Evolutionary conservation across 1,284 basidiomycete genomes (phyloP), one percentile per base, ranked within the genome.

Genomic region (Mycosarcoma maydis): DNA sequence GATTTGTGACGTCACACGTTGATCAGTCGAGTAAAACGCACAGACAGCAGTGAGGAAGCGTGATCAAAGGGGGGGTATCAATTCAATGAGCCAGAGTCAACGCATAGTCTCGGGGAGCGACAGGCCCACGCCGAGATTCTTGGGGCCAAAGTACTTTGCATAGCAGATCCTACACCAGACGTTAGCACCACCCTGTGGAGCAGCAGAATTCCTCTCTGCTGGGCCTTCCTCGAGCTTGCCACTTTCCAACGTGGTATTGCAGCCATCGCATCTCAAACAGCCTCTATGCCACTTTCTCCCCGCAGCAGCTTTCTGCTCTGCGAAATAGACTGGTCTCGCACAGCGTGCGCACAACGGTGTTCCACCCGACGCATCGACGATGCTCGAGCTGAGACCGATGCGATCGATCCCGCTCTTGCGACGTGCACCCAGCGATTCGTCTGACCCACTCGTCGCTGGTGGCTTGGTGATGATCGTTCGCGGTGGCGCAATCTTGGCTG

Each of bases 281-380:
- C 50, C 72, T 16, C 78, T 50, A 47, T 81, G 80, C 80, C 80
- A 81, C 39, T 72, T 75, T 3, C 77, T 47, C 0, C 74, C 76
- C 3, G 76, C 75, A 3, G 76, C 79, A 10, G 71, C 69, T 32
- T 69, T 72, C 46, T 81, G 78, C 42, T 81, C 79, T 17, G 79
- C 79, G 65, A 81, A 81, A 52, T 81, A 81, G 17, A 80, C 80
- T 10, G 78, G 71, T 27, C 59, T 59, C 1, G 37, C 23, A 38
- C 80, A 81, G 4, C 80, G 53, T 0, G 76, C 77, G 40, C 80
- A 81, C 8, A 79, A 53, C 1, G 80, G 80, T 6, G 80, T 80
- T 2, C 72, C 77, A 8, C 68, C 57, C 4, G 36, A 34, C 7
- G 73, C 76, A 39, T 67, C 54, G 39, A 60, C 62, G 47, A 70